A percentile compares a stretch with the other conserved stretches of the same genome.
phyloP scores from a whole-genome alignment of 805 yeast genomes.

The Blastobotrys peoriensis region DNA sequence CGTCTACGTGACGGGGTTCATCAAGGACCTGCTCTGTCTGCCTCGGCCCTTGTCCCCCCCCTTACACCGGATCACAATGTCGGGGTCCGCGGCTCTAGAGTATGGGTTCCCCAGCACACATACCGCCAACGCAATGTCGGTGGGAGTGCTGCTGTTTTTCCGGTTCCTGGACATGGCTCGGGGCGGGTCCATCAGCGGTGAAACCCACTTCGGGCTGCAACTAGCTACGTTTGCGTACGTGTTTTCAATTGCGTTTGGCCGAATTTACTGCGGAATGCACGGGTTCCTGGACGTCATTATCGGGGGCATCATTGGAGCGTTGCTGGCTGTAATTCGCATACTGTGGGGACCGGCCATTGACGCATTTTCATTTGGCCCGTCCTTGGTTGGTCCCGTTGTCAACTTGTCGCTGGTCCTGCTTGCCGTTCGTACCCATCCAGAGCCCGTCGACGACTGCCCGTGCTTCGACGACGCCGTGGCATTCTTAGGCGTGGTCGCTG shows the following conservation, averaged over 20 bases:
- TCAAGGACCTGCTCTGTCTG: conserved; percentile 80
- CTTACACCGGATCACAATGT: conserved; percentile 78
- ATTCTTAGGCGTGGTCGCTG: conserved; percentile 79
- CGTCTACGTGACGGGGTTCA: conserved; percentile 54
- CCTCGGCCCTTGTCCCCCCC: conserved; percentile 96
- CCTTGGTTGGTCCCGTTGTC: conserved; percentile 3
- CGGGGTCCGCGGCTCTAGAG: conserved; percentile 85
- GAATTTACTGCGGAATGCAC: conserved; percentile 97
- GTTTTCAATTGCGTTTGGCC: conserved; percentile 63
- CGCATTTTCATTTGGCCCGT: conserved; percentile 30
- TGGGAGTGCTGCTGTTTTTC: conserved; percentile 46
- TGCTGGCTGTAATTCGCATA: conserved; percentile 45
- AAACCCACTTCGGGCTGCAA: conserved; percentile 5
- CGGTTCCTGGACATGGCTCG: conserved; percentile 7
- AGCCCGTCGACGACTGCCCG: conserved; percentile 90
- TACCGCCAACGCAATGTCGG: conserved; percentile 89
- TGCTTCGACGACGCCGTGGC: conserved; percentile 95
- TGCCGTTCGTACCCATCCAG: conserved; percentile 63
- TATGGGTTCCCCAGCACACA: conserved; percentile 95
- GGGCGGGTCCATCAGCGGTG: conserved; percentile 7
- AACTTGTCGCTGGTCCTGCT: conserved; percentile 29
- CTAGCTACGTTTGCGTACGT: conserved; percentile 41
- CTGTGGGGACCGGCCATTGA: conserved; percentile 42
- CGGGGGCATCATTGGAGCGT: conserved; percentile 61
- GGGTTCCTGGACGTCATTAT: conserved; percentile 70